phyloP scores from a whole-genome alignment of 306 rosid species.

The Glycine soja region DNA sequence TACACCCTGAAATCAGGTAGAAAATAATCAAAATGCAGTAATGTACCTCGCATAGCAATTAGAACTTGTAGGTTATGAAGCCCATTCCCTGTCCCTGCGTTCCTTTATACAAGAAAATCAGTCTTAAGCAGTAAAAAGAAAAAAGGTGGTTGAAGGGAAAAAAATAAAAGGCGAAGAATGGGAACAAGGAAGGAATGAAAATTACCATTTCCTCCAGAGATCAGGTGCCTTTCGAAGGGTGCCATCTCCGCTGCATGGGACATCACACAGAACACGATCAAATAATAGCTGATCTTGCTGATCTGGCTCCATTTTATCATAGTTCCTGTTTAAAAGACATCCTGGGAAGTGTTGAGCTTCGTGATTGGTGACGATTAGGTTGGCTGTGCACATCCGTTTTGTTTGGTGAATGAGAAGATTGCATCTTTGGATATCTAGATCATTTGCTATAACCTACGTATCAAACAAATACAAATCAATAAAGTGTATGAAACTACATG shows the following conservation, averaged over 20 bases:
- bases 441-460: slow-evolving; percentile 90
- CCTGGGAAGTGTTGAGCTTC: slow-evolving; percentile 98
- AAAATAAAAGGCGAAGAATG: slow-evolving; percentile 6
- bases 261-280: slow-evolving; percentile 94
- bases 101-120: slow-evolving; percentile 65
- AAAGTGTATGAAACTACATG: slow-evolving; percentile 31
- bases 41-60: slow-evolving; percentile 73
- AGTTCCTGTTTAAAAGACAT: slow-evolving; percentile 60
- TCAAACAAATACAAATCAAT: slow-evolving; percentile 43
- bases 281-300: slow-evolving; percentile 63
- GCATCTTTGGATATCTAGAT: slow-evolving; percentile 94
- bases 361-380: slow-evolving; percentile 88
- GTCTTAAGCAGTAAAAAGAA: slow-evolving; percentile 25
- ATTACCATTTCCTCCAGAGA: slow-evolving; percentile 94
- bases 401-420: slow-evolving; percentile 97
- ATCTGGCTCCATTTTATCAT: slow-evolving; percentile 49
- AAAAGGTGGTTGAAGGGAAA: neutral
- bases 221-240: slow-evolving; percentile 99
- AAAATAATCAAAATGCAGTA: too few relatives aligned
- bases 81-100: slow-evolving; percentile 82
- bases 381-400: slow-evolving; percentile 93
- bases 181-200: slow-evolving; percentile 28
- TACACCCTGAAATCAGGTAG: too few relatives aligned
- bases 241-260: slow-evolving; percentile 98
- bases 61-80: slow-evolving; percentile 82